A percentile compares a stretch with the other conserved stretches of the same genome.
Conservation (phyloP, 2,329 filamentous ascomycete species). For the Diaporthe sp. region DNA sequence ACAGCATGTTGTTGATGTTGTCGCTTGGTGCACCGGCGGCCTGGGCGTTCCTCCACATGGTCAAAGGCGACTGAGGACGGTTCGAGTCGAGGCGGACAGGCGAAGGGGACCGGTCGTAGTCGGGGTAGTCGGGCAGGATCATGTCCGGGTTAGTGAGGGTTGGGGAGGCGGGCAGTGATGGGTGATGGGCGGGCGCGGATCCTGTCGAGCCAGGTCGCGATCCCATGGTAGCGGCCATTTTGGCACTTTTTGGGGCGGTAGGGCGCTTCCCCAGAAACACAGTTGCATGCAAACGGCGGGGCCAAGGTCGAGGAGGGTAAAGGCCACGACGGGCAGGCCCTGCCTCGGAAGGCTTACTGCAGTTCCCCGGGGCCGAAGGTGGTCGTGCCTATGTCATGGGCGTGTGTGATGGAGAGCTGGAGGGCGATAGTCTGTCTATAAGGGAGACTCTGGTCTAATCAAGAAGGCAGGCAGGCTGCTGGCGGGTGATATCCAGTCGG, state of each 20-base stretch:
- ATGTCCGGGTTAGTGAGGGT: constrained; percentile 95
- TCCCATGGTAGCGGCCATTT: constrained; percentile 47
- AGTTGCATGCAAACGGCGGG: constrained; percentile 21
- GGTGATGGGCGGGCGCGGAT: constrained; percentile 55
- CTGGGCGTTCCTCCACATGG: constrained; percentile 66
- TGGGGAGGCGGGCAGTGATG: constrained; percentile 77
- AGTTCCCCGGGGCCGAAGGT: constrained; percentile 14
- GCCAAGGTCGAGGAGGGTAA: constrained; percentile 7
- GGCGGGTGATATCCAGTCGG: not conserved
- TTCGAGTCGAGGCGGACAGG: constrained; percentile 60
- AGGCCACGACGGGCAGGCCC: constrained; percentile 35
- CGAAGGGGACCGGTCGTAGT: constrained; percentile 71
- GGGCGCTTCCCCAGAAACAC: constrained; percentile 1
- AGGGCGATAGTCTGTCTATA: not conserved
- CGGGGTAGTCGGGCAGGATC: constrained; percentile 88
- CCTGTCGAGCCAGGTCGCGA: constrained; percentile 47
- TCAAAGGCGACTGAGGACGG: constrained; percentile 65
- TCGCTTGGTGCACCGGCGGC: constrained; percentile 48
- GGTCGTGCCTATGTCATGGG: constrained; percentile 22
- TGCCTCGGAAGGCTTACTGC: constrained; percentile 30
- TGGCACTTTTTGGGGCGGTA: constrained; percentile 17
- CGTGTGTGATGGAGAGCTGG: constrained; percentile 1
- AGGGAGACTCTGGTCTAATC: not conserved
- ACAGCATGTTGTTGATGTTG: constrained; percentile 58
- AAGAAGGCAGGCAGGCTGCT: not conserved